phyloP scores from a whole-genome alignment of 805 yeast species.

The Starmerella sirachaensis region DNA sequence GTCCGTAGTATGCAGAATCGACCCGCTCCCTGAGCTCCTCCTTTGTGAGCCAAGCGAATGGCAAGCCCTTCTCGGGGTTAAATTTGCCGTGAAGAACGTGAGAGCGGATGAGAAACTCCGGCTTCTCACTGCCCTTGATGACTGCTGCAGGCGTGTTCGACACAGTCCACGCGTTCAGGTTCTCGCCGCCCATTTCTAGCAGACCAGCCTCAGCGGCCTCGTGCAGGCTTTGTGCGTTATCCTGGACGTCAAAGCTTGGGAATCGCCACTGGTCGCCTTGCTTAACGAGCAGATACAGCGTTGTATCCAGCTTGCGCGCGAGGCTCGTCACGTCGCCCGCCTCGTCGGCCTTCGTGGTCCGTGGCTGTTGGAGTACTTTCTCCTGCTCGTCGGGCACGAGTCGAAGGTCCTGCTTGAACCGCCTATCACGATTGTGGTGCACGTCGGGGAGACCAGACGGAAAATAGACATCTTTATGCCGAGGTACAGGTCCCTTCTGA shows the following conservation, averaged over 20 bases:
- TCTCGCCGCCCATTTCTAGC: constrained; percentile 55
- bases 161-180: constrained; percentile 80
- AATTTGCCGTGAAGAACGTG: constrained; percentile 81
- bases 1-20: constrained; percentile 39
- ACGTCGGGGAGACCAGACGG: constrained; percentile 78
- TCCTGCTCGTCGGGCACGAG: constrained; percentile 63
- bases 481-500: constrained; percentile 62
- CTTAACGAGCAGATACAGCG: constrained; percentile 64
- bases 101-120: constrained; percentile 71
- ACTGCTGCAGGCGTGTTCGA: constrained; percentile 78
- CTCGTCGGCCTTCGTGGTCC: constrained; percentile 68
- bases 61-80: constrained; percentile 33
- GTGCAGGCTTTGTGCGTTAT: constrained; percentile 43
- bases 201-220: constrained; percentile 65
- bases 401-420: constrained; percentile 63
- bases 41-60: constrained; percentile 73
- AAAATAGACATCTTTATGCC: constrained; percentile 64
- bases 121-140: constrained; percentile 32
- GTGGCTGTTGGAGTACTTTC: constrained; percentile 56
- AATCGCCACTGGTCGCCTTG: constrained; percentile 52
- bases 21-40: constrained; percentile 57
- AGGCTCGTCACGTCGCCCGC: constrained; percentile 50
- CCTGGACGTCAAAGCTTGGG: constrained; percentile 51
- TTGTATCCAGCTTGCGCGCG: constrained; percentile 67
- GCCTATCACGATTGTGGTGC: constrained; percentile 78